These are phyloP conservation scores for Cubamyces sp. DNA, from an alignment of 768 basidiomycete species.

Conservation along the genomic window DNA sequence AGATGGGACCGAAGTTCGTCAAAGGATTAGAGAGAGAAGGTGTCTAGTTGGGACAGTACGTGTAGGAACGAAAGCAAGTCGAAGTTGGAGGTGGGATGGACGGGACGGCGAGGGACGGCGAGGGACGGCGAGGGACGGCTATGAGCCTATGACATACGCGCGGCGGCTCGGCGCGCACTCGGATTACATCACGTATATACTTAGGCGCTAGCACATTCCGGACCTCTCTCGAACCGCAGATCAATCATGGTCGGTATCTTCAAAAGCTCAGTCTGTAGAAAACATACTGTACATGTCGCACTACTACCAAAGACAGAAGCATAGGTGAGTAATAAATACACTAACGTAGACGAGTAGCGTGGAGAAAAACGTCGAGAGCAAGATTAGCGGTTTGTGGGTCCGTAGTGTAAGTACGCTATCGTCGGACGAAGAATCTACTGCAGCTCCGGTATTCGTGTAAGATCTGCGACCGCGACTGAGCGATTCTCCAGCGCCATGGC, in stretches of 20 bases:
- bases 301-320: constrained; percentile 1
- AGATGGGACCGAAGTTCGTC: not conserved
- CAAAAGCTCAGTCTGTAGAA: not conserved
- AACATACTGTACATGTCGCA: constrained; percentile 11
- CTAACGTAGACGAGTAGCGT: not conserved
- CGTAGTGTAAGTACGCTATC: not conserved
- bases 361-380: not conserved
- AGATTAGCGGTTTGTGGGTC: not conserved
- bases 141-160: constrained; percentile 18
- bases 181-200: constrained; percentile 15
- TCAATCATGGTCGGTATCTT: not conserved
- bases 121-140: not conserved
- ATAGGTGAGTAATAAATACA: constrained; percentile 23
- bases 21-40: constrained; percentile 1
- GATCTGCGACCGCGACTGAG: constrained; percentile 70
- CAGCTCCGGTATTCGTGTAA: constrained; percentile 47
- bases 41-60: constrained; percentile 4
- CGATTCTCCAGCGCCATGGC: constrained; percentile 71
- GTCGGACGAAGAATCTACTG: constrained; percentile 13
- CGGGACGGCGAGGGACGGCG: not conserved
- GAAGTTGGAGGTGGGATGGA: not conserved
- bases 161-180: constrained; percentile 3
- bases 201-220: not conserved
- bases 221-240: constrained; percentile 15
- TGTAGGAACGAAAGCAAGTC: not conserved